Evolutionary conservation across 495 filamentous ascomycete species (phyloP).

Genomic region (Aspergillus olivimuriae): DNA sequence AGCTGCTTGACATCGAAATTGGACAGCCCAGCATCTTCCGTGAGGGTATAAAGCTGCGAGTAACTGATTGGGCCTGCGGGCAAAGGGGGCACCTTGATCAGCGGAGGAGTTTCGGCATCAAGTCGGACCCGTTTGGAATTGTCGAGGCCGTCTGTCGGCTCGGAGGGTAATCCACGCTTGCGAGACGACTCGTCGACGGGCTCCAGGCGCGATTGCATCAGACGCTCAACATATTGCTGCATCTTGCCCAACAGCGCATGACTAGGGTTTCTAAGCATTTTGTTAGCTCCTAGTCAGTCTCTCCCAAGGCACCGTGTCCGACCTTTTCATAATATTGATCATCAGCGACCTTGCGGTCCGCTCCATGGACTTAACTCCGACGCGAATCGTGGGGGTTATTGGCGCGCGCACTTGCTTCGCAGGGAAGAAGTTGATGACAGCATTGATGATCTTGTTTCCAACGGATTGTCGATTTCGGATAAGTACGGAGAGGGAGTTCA

Average conservation of each 20-base stretch:
- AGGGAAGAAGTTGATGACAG: conserved; percentile 88
- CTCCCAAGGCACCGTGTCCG: conserved; percentile 12
- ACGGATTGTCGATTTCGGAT: conserved; percentile 74
- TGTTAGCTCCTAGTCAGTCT: conserved; percentile 6
- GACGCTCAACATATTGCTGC: conserved; percentile 71
- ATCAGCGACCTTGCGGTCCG: conserved; percentile 80
- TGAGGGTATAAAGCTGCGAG: conserved; percentile 78
- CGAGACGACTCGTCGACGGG: conserved; percentile 63
- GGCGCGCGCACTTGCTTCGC: conserved; percentile 68
- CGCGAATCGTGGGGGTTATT: conserved; percentile 68
- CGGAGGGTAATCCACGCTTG: conserved; percentile 64
- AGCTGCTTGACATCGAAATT: conserved; percentile 76
- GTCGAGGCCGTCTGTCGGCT: conserved; percentile 64
- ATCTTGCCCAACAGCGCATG: conserved; percentile 64
- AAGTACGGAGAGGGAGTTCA: conserved; percentile 78
- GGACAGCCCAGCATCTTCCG: conserved; percentile 62
- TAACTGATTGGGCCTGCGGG: conserved; percentile 68
- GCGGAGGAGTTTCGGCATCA: conserved; percentile 44
- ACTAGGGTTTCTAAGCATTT: conserved; percentile 54
- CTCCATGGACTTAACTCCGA: conserved; percentile 88
- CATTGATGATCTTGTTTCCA: conserved; percentile 74
- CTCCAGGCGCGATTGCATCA: conserved; percentile 67
- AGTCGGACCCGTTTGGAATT: conserved; percentile 64
- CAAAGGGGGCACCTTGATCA: conserved; percentile 56
- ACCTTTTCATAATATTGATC: conserved; percentile 73